Percentiles rank a stretch among this genome's conserved stretches.
phyloP scores from a whole-genome alignment of 768 basidiomycete genomes.

The Hydnomerulius pinastri region DNA sequence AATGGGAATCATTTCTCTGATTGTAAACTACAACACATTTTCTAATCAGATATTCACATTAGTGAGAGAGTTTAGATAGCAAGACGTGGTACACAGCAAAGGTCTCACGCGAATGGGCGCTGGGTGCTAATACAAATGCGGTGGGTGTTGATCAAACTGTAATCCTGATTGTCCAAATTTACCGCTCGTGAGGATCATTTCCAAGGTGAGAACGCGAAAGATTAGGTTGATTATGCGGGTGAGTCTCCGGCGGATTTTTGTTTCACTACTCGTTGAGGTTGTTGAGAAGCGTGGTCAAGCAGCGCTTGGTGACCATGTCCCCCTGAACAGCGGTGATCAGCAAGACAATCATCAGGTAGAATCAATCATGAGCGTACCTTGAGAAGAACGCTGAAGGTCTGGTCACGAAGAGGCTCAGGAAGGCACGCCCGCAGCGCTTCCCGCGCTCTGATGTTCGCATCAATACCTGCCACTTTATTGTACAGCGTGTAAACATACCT shows the following conservation, averaged over 20 bases:
- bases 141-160: slow-evolving; percentile 19
- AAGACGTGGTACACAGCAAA: slow-evolving; percentile 32
- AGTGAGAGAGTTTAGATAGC: slow-evolving; percentile 31
- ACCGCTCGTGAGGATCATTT: slow-evolving; percentile 19
- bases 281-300: slow-evolving; percentile 85
- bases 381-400: slow-evolving; percentile 87
- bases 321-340: slow-evolving; percentile 51
- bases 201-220: slow-evolving; percentile 8
- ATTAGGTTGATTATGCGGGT: slow-evolving; percentile 7
- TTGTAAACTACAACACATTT: slow-evolving; percentile 35
- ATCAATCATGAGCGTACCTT: slow-evolving; percentile 62
- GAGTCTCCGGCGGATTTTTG: background rate
- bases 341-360: background rate
- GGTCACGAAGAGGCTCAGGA: slow-evolving; percentile 92
- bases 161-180: slow-evolving; percentile 34
- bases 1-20: slow-evolving; percentile 16
- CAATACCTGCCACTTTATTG: slow-evolving; percentile 5
- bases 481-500: slow-evolving; percentile 53
- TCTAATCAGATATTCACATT: slow-evolving; percentile 36
- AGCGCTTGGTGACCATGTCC: slow-evolving; percentile 97
- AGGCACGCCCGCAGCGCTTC: slow-evolving; percentile 95
- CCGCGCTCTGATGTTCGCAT: slow-evolving; percentile 64
- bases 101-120: slow-evolving; percentile 15
- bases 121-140: slow-evolving; percentile 31
- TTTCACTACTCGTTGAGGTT: slow-evolving; percentile 74